Evolutionary conservation across 108 stramenopile species (phyloP).

Genomic region (Mediolabrus comicus): DNA sequence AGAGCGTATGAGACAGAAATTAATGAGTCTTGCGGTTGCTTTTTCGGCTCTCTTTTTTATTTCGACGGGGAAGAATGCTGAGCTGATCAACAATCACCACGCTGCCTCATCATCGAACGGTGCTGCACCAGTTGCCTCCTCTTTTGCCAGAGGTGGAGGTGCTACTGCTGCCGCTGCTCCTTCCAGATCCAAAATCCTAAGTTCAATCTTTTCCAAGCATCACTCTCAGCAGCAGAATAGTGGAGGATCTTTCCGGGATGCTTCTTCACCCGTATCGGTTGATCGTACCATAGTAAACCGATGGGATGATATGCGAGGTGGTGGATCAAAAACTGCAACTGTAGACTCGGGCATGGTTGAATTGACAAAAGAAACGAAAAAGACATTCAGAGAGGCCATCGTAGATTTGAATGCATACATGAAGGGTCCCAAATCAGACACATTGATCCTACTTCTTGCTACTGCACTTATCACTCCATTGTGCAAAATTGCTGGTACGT

Average conservation of each 20-base stretch:
- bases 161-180: background rate
- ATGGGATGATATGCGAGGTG: constrained; percentile 36
- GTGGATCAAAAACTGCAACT: constrained; percentile 9
- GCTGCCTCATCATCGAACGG: background rate
- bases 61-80: background rate
- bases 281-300: constrained; percentile 33
- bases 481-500: constrained; percentile 80
- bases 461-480: constrained; percentile 90
- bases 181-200: constrained; percentile 4
- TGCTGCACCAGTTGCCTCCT: background rate
- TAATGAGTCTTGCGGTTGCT: constrained; percentile 15
- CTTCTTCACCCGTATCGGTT: constrained; percentile 7
- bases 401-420: constrained; percentile 63
- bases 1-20: constrained; percentile 8
- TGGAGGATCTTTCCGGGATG: background rate
- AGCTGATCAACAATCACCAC: background rate
- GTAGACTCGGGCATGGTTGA: constrained; percentile 8
- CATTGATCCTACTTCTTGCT: constrained; percentile 81
- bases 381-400: constrained; percentile 64
- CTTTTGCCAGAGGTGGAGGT: background rate
- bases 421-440: constrained; percentile 87
- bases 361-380: constrained; percentile 38
- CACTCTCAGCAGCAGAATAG: background rate
- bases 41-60: constrained; percentile 21
- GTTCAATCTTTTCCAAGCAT: constrained; percentile 1